Conservation (phyloP, 441 rosid species). For the Geranium incanum region DNA sequence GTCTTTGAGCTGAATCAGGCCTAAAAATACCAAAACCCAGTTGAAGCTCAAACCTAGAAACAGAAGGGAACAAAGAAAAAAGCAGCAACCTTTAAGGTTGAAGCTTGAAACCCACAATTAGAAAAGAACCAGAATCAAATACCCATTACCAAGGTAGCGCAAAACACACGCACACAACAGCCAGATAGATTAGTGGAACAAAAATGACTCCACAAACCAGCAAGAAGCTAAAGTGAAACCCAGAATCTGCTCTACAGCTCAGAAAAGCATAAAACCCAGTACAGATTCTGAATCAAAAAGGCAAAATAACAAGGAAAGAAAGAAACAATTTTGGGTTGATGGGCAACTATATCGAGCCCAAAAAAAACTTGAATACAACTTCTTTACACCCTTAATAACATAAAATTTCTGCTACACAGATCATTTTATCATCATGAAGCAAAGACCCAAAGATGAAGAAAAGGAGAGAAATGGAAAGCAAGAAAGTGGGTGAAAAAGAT, state of each 20-base stretch:
- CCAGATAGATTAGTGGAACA: background rate
- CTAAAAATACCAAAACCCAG: background rate
- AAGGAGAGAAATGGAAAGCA: background rate
- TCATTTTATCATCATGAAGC: background rate
- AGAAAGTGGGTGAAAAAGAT: background rate
- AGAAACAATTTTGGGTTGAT: background rate
- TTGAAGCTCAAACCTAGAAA: background rate
- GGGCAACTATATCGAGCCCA: background rate
- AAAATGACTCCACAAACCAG: background rate
- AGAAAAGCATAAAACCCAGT: background rate
- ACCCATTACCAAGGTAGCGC: background rate
- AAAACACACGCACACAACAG: background rate
- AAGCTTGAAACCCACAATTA: background rate
- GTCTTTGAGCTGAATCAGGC: background rate
- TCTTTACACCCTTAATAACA: background rate
- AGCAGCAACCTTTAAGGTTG: background rate
- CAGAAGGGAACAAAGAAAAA: too few species aligned
- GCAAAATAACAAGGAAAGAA: background rate
- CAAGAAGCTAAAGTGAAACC: background rate
- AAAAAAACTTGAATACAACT: background rate
- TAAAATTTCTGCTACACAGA: background rate
- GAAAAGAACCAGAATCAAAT: background rate
- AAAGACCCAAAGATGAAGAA: background rate
- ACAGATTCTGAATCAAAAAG: background rate
- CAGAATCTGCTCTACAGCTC: background rate